A percentile compares a stretch with the other conserved stretches of the same genome.
Evolutionary conservation across 1,139 yeast species (phyloP).

Genomic region (Taiozyma onychis): DNA sequence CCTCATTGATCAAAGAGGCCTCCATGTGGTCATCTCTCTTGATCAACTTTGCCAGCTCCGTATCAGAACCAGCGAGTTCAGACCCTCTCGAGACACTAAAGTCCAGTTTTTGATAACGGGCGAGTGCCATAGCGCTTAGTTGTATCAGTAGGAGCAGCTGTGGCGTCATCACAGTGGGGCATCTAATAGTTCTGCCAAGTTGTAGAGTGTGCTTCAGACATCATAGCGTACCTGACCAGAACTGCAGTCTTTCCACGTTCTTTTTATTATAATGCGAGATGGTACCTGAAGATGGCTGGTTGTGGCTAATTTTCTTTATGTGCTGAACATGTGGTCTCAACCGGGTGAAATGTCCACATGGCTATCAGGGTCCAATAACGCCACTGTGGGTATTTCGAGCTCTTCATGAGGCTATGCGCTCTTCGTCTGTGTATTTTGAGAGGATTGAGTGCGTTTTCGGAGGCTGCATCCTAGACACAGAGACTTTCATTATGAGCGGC

Average conservation of each 20-base stretch:
- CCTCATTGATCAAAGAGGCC: conserved; percentile 38
- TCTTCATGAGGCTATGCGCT: no score
- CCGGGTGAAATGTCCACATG: no score
- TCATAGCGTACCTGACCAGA: not conserved
- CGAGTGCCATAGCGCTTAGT: not conserved
- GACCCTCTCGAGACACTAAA: not conserved
- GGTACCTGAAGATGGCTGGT: not conserved
- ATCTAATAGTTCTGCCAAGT: not conserved
- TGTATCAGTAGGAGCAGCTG: not conserved
- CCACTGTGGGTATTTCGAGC: no score
- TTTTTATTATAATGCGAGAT: not conserved
- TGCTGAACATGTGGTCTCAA: no score
- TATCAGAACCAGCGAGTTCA: not conserved
- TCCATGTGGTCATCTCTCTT: conserved; percentile 29
- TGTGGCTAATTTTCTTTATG: no score
- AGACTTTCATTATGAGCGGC: no score
- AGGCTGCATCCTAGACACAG: no score
- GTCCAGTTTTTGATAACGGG: not conserved
- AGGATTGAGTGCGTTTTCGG: no score
- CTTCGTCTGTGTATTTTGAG: no score
- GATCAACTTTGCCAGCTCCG: not conserved
- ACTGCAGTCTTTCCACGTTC: not conserved
- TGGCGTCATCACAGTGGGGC: not conserved
- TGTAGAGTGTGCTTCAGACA: not conserved
- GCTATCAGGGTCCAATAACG: no score